These are phyloP conservation scores for Cadophora sp. DNA, from an alignment of 2,329 filamentous ascomycete species.

Conservation along the genomic window DNA sequence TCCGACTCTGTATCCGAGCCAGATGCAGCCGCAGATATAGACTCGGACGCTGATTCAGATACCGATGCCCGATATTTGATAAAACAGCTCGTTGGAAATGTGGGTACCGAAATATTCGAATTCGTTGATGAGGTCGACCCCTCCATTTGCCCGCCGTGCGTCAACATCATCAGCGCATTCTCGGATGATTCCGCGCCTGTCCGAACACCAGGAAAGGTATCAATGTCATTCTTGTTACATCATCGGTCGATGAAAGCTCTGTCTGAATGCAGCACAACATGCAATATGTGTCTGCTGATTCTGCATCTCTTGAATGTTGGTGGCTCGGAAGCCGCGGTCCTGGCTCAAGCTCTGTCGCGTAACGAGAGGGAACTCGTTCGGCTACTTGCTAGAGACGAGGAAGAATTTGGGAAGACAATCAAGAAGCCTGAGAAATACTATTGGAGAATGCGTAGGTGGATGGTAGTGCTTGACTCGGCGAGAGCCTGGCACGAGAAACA, in stretches of 20 bases:
- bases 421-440: not conserved
- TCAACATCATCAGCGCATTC: conserved; percentile 10
- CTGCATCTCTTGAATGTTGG: not conserved
- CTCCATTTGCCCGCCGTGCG: conserved; percentile 4
- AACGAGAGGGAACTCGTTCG: not conserved
- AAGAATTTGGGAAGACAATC: not conserved
- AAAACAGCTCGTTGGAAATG: not conserved
- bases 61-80: not conserved
- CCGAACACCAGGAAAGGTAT: not conserved
- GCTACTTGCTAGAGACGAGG: not conserved
- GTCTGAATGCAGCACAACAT: not conserved
- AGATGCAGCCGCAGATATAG: not conserved
- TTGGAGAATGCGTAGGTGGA: not conserved
- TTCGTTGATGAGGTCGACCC: not conserved
- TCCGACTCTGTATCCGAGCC: not conserved
- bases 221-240: not conserved
- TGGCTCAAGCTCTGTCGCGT: not conserved
- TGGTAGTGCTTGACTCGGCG: not conserved
- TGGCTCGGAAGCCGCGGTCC: not conserved
- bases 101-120: not conserved
- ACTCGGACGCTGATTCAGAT: conserved; percentile 7
- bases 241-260: conserved; percentile 1
- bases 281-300: conserved; percentile 1
- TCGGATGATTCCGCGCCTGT: not conserved
- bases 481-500: not conserved